Evolutionary conservation across 257 asterid genomes (phyloP), one percentile per base, ranked within the genome.

Genomic region (Ligustrum vulgare): DNA sequence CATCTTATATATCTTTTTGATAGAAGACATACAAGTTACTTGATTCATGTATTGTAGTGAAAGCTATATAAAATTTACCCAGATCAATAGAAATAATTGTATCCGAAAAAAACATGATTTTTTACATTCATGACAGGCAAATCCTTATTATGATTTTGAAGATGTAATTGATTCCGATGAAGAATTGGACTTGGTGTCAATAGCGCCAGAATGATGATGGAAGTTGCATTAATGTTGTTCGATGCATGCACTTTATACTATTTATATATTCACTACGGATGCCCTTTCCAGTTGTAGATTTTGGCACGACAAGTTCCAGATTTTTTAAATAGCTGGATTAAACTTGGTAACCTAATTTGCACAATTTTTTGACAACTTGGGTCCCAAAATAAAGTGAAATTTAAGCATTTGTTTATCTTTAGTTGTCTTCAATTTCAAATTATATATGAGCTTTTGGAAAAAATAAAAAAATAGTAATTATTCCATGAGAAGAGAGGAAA

Each of bases 81-180:
- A 35, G 70, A 34, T 62, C 4, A 60, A 72, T 25, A 49, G 56
- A 47, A 7, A 23, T 36, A 33, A 69, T 16, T 11, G 25, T 66
- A 51, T 51, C 4, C 64, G 51, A 10, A 43, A 70, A 37, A n/a
- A 51, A 34, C 54, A 28, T 4, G 8, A 37, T 11, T 66, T 32
- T 69, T 35, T 67, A 72, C 23, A 69, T 68, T 76, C 18, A 54
- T 83, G 75, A 74, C 95, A 95, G 98, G 98, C 71, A 51, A 93
- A 85, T 77, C 94, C 99, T 23, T 95, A 81, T 72, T 95, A 95
- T 70, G 98, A 91, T 79, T 91, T 78, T 62, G 97, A 87, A 87
- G 89, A 91, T 66, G 88, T 81, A 34, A 89, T 95, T 12, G 99
- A 95, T 81, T 93, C 98, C 0, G 98, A 95, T 63, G 99, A 91